Conservation (phyloP, 2,329 filamentous ascomycete species). For the Xenosphaeropsis pyriputrescens region DNA sequence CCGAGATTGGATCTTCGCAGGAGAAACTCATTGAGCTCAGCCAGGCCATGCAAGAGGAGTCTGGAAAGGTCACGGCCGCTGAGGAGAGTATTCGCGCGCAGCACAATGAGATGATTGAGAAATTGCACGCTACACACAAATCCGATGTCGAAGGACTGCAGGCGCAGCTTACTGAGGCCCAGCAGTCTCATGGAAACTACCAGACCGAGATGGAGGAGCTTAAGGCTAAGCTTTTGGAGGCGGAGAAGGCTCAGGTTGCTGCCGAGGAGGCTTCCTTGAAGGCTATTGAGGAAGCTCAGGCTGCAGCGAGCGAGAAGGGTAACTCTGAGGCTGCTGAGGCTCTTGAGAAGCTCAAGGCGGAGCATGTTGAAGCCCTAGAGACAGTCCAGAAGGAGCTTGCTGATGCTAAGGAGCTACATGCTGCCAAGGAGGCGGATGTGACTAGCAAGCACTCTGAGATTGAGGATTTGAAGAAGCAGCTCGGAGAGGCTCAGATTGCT, state of each 20-base stretch:
- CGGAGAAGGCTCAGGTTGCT: constrained; percentile 8
- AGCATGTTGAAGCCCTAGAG: constrained; percentile 16
- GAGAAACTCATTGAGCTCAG: constrained; percentile 39
- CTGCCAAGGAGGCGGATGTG: constrained; percentile 13
- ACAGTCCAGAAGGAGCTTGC: constrained; percentile 24
- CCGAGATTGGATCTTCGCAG: constrained; percentile 38
- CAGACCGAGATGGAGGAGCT: constrained; percentile 31
- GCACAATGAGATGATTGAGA: constrained; percentile 30
- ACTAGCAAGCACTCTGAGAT: constrained; percentile 19
- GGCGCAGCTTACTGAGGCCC: constrained; percentile 13
- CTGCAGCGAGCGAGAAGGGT: constrained; percentile 10
- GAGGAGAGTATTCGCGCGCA: constrained; percentile 26
- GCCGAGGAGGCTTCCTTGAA: constrained; percentile 14
- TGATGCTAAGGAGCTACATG: constrained; percentile 31
- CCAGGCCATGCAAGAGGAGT: constrained; percentile 30
- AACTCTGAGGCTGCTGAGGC: constrained; percentile 26
- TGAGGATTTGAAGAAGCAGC: constrained; percentile 19
- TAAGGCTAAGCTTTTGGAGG: constrained; percentile 17
- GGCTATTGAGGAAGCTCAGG: constrained; percentile 15
- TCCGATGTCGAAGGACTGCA: constrained; percentile 30
- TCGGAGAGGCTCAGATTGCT: constrained; percentile 19
- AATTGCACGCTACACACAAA: constrained; percentile 33
- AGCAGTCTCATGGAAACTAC: constrained; percentile 14
- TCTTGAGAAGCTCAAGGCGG: constrained; percentile 31
- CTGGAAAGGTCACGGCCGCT: constrained; percentile 19